Conservation (phyloP, 73 alveolate genomes). For the Paramecium caudatum region DNA sequence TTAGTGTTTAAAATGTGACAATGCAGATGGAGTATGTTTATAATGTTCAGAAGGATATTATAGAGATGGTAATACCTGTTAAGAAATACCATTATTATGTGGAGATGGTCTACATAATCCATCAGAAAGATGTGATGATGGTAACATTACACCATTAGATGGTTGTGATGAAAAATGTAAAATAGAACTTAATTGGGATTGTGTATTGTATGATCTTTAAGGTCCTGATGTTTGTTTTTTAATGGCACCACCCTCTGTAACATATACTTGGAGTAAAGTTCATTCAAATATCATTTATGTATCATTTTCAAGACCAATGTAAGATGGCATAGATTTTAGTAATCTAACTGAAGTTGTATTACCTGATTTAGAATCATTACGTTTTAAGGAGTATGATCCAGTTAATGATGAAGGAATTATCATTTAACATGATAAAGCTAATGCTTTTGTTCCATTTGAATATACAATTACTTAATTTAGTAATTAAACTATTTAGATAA, state of each 20-base stretch:
- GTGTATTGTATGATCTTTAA: conserved; percentile 39
- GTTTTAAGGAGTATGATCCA: neutral
- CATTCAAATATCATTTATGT: neutral
- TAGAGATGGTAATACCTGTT: conserved; percentile 37
- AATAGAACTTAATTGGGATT: conserved; percentile 44
- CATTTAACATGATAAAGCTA: neutral
- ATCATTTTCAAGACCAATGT: conserved; percentile 38
- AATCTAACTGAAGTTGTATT: neutral
- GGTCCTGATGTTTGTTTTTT: conserved; percentile 65
- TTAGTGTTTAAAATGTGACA: conserved; percentile 30
- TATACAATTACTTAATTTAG: neutral
- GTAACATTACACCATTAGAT: neutral
- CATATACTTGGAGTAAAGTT: neutral
- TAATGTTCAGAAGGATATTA: conserved; percentile 33
- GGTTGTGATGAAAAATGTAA: conserved; percentile 63
- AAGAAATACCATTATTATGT: conserved; percentile 41
- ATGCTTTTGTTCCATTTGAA: conserved; percentile 46
- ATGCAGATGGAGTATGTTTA: conserved; percentile 25
- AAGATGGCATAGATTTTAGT: neutral
- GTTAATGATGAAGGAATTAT: conserved; percentile 58
- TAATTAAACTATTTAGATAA: conserved; percentile 28
- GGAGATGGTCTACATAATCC: conserved; percentile 77
- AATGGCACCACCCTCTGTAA: neutral
- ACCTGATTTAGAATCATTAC: conserved; percentile 26
- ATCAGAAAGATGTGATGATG: conserved; percentile 76